Base-by-base conservation (phyloP, 73 alveolate genomes). In the Paramecium tetraurelia region DNA sequence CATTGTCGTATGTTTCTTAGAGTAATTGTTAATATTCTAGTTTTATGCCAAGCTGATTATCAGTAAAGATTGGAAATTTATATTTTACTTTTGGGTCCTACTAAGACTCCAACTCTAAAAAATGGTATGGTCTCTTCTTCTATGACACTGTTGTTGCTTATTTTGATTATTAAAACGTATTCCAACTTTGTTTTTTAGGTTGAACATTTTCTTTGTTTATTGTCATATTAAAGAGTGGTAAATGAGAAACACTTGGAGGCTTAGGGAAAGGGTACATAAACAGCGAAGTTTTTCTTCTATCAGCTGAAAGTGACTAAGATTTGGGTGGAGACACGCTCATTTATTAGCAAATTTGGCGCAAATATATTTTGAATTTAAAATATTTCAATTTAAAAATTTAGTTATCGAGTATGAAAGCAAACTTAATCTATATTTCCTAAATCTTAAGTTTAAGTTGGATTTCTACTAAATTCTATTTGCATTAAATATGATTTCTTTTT, bases 231-330 rank as follows among this genome's bases (percentile, higher is more conserved):
- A 72, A 72, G 35, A 72, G 36, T 5, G 86, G 86, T 36, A 72
- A 72, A 43, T 72, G 86, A 21, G 86, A 72, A 36, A 72, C 86
- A 36, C 86, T 72, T 10, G 86, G 86, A 21, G 86, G 59, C 14
- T 72, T 72, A 3, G 40, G 58, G 16, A 72, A 72, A 10, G 86
- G 59, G 12, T n/a, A 38, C 46, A 29, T 14, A 18, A 72, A 72
- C 16, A 72, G 5, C 0, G 86, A 1, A 35, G 86, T 72, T 33
- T 35, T 22, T 43, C 59, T 72, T 40, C 86, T 72, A 5, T 33
- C 86, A 72, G 86, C 40, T 72, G 57, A 72, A 36, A 40, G 38
- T 14, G 86, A 72, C 20, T 36, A 33, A 0, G 57, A 36, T 29
- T 40, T 72, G 5, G 53, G 59, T 5, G 59, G 33, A 38, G 86